Percentiles rank a stretch among this genome's conserved stretches.
Conservation (phyloP, 2,329 filamentous ascomycete species). For the Phyllosticta citribraziliensis region DNA sequence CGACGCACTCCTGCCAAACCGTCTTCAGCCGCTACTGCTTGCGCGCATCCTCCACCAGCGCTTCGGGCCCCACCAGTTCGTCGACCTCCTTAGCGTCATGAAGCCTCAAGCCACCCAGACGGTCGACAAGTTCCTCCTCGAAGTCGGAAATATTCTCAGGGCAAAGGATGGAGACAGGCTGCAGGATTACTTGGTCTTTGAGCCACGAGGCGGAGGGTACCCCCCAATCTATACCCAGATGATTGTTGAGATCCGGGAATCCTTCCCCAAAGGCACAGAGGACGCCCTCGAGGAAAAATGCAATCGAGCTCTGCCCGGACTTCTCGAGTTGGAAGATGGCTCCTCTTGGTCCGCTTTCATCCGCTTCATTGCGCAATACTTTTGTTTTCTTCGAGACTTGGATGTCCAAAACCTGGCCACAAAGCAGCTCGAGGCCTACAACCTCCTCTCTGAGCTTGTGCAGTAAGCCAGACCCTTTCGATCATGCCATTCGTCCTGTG, state of each 20-base stretch:
- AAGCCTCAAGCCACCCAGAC: constrained; percentile 46
- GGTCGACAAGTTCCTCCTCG: constrained; percentile 57
- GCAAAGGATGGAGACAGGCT: constrained; percentile 55
- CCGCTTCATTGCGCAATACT: constrained; percentile 70
- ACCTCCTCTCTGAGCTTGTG: constrained; percentile 61
- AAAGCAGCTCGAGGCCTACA: constrained; percentile 54
- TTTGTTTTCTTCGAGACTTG: constrained; percentile 72
- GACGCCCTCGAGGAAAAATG: constrained; percentile 54
- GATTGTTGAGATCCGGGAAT: constrained; percentile 53
- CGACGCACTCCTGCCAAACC: not conserved
- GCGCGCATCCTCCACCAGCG: not conserved
- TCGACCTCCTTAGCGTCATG: constrained; percentile 1
- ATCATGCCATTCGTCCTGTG: not conserved
- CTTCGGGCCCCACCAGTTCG: not conserved
- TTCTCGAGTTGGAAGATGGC: constrained; percentile 36
- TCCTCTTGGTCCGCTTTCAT: constrained; percentile 68
- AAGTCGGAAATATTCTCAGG: constrained; percentile 53
- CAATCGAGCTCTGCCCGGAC: constrained; percentile 51
- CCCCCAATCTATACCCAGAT: constrained; percentile 58
- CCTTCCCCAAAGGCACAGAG: constrained; percentile 41
- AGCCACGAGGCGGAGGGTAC: constrained; percentile 49
- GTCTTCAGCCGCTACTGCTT: not conserved
- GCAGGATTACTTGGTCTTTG: constrained; percentile 62
- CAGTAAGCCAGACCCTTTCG: constrained; percentile 47
- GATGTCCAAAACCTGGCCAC: constrained; percentile 56